Conservation (phyloP, 1,284 basidiomycete genomes). For the Ceratobasidium sp. region DNA sequence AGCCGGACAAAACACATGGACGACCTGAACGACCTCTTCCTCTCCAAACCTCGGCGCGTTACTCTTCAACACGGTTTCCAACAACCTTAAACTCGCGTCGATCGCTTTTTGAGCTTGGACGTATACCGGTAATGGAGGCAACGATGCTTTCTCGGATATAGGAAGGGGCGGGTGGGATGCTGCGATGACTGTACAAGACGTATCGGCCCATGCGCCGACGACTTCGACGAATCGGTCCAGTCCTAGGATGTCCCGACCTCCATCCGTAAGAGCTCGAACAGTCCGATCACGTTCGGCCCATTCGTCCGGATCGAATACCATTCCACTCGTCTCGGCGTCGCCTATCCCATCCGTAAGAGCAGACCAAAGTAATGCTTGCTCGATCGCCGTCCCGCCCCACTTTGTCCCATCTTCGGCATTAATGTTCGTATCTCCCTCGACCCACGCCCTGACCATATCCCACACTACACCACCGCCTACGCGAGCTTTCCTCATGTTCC, state of each 20-base stretch:
- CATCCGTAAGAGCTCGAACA: conserved; percentile 19
- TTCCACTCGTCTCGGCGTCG: not conserved
- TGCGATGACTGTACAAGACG: not conserved
- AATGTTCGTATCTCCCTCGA: not conserved
- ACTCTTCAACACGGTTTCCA: conserved; percentile 19
- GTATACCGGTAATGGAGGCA: not conserved
- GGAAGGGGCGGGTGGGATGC: not conserved
- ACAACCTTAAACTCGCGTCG: conserved; percentile 21
- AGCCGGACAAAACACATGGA: conserved; percentile 25
- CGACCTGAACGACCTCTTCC: conserved; percentile 11
- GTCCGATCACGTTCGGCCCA: conserved; percentile 36
- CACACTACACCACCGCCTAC: conserved; percentile 18
- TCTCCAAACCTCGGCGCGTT: conserved; percentile 41
- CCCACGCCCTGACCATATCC: conserved; percentile 25
- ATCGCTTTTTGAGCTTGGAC: conserved; percentile 39
- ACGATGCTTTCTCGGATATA: too few species aligned
- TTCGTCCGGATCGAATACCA: conserved; percentile 29
- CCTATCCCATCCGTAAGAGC: not conserved
- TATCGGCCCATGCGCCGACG: not conserved
- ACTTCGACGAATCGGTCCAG: conserved; percentile 7
- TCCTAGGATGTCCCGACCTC: conserved; percentile 14
- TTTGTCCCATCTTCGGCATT: not conserved
- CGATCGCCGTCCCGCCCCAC: not conserved
- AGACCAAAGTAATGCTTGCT: conserved; percentile 19
- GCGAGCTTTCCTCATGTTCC: not conserved